Conservation (phyloP, 2,329 filamentous ascomycete genomes). For the Neofusicoccum cordaticola region DNA sequence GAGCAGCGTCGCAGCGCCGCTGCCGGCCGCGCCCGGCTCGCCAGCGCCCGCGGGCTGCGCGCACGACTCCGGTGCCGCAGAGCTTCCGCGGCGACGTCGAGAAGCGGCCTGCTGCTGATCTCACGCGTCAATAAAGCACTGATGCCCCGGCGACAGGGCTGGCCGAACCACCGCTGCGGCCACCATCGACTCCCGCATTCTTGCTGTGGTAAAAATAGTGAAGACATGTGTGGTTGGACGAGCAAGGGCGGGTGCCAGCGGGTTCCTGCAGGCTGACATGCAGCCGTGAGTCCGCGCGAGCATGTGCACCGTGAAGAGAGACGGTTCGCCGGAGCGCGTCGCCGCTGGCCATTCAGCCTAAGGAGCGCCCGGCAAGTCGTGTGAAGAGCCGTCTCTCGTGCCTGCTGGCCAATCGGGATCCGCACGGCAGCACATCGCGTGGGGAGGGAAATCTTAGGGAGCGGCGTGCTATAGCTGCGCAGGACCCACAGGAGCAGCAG, state of each 20-base stretch:
- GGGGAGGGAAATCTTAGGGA: no score
- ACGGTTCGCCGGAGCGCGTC: not conserved
- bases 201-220: no score
- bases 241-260: not conserved
- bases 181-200: no score
- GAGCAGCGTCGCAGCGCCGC: no score
- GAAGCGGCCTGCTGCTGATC: not conserved
- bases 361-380: not conserved
- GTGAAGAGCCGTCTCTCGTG: no score
- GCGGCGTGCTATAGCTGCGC: no score
- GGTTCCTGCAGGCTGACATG: constrained; percentile 4
- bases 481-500: no score
- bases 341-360: not conserved
- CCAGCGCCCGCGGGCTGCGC: no score
- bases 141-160: not conserved
- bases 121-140: constrained; percentile 10
- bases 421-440: not conserved
- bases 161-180: no score
- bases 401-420: no score
- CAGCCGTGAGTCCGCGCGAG: not conserved
- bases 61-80: no score
- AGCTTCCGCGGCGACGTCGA: not conserved
- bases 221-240: not conserved
- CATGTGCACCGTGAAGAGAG: not conserved
- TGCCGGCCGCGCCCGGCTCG: no score